Evolutionary conservation across 495 filamentous ascomycete species (phyloP), one percentile per base, ranked within the genome.

Genomic region (Penicillium odoratum): DNA sequence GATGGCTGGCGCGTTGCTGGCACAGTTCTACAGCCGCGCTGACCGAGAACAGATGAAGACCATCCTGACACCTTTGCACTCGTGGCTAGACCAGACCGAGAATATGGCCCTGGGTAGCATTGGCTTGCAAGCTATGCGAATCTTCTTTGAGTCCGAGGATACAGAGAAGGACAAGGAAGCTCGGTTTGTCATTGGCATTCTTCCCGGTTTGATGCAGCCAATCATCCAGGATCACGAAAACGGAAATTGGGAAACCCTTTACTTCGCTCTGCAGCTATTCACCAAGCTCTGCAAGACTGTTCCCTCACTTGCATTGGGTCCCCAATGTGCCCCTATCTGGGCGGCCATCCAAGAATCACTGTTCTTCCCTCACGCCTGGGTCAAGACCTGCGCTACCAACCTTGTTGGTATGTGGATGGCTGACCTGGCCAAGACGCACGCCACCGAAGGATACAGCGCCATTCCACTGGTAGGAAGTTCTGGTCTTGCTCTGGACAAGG

Each of bases 1-100:
- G 61, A 89, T 94, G 77, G 91, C 91, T 9, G 90, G 84, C 15
- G 83, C 85, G 33, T 71, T 98, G 31, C 74, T 97, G 43, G 91
- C 90, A 63, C 85, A 88, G 66, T 78, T 89, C 48, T 96, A 94
- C 69, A 84, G 85, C 45, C 85, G 88, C 57, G 89, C 92, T 3
- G 88, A 96, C 67, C 78, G 78, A 52, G 91, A 94, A 61, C 79
- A 83, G 43, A 75, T 83, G 60, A 80, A 85, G 58, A 83, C 80
- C 31, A 92, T 95, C 61, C 63, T 91, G 47, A 75, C 73, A 2
- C 79, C 90, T 31, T 71, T 96, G 48, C 83, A 83, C 51, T 80
- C 82, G n/a, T 98, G 92, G 93, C 66, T 92, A 30, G 82, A 82
- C 51, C 85, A 92, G 60, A 81, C 82, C 9, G 83, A 85, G 11